phyloP scores from a whole-genome alignment of 2,329 filamentous ascomycete genomes.

The Pyrenophora teres region DNA sequence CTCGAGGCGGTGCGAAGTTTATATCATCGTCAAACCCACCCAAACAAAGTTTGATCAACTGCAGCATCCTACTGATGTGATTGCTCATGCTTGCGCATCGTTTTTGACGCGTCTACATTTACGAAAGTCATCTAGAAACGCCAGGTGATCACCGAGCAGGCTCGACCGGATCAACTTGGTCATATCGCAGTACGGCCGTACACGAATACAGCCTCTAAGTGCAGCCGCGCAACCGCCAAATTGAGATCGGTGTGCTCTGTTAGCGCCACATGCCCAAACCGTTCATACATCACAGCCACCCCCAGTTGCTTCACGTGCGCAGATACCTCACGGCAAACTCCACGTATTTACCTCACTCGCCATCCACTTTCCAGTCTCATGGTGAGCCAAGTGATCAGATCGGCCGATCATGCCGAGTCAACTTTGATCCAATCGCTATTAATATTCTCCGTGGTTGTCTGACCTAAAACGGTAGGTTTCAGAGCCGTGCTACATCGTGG shows the following conservation, averaged over 20 bases:
- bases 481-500: too few species aligned
- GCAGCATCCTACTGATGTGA: slow-evolving; percentile 2
- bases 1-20: slow-evolving; percentile 9
- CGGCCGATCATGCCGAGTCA: too few species aligned
- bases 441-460: too few species aligned
- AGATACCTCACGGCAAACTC: too few species aligned
- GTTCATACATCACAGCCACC: neutral
- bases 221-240: neutral
- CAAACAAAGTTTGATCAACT: slow-evolving; percentile 1
- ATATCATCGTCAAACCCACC: slow-evolving; percentile 23
- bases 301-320: neutral
- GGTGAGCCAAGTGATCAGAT: too few species aligned
- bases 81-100: neutral
- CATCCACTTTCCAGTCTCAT: too few species aligned
- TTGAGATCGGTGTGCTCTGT: neutral
- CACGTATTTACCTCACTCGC: too few species aligned
- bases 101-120: neutral
- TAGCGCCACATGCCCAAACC: slow-evolving; percentile 1
- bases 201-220: neutral
- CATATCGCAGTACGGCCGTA: too few species aligned
- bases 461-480: too few species aligned
- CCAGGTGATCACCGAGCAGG: neutral
- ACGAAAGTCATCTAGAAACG: neutral
- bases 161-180: neutral
- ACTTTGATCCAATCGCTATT: too few species aligned